Conservation (phyloP, 2,329 filamentous ascomycete species). For the Trichoderma pleuroti region DNA sequence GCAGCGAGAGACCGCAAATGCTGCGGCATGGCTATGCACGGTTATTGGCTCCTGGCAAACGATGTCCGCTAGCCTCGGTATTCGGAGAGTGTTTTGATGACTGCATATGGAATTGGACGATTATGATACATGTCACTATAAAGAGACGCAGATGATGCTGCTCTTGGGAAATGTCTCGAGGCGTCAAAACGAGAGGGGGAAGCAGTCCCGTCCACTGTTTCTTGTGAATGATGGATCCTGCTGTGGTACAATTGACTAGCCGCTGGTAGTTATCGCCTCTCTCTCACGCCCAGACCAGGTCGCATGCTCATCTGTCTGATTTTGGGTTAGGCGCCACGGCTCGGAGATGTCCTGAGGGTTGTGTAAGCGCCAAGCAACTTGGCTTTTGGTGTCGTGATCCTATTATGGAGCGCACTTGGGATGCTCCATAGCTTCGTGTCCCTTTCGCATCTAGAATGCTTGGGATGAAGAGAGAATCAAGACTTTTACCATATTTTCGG, state of each 20-base stretch:
- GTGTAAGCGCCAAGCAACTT: constrained; percentile 7
- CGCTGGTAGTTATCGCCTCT: not conserved
- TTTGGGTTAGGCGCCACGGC: not conserved
- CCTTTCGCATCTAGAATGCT: not conserved
- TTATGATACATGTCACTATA: not conserved
- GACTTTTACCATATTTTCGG: not conserved
- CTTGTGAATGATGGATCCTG: not conserved
- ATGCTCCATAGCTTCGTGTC: not conserved
- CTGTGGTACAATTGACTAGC: not conserved
- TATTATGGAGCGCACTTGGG: not conserved
- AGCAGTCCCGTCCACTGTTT: not conserved
- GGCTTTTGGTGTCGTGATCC: constrained; percentile 6
- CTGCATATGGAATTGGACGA: not conserved
- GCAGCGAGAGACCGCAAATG: not conserved
- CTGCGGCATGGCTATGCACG: not conserved
- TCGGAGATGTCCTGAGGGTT: not conserved
- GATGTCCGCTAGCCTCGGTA: not conserved
- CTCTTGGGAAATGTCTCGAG: not conserved
- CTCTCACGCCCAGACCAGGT: not conserved
- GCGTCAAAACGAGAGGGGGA: not conserved
- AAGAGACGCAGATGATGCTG: not conserved
- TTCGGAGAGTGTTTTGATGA: not conserved
- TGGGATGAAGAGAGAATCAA: not conserved
- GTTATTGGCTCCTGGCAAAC: not conserved
- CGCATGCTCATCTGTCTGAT: not conserved